Evolutionary conservation across 2,329 filamentous ascomycete genomes (phyloP).

Genomic region (Tolypocladium sp.): DNA sequence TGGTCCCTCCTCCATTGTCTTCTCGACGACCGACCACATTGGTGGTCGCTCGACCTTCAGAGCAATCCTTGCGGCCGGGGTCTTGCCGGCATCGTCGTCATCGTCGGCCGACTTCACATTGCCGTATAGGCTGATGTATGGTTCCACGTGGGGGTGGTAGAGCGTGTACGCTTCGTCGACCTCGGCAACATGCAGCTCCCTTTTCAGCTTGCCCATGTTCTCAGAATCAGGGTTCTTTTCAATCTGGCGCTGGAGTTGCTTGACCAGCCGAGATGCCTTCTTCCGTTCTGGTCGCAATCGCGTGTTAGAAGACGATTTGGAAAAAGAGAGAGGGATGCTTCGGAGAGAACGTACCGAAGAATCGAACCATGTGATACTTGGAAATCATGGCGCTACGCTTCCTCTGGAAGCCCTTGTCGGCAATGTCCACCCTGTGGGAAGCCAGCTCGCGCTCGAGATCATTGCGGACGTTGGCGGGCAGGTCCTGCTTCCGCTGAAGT

Average conservation of each 20-base stretch:
- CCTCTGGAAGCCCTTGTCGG: conserved; percentile 48
- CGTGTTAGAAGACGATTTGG: not conserved
- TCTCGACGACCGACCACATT: conserved; percentile 62
- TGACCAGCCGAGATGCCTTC: conserved; percentile 59
- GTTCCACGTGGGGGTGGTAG: conserved; percentile 61
- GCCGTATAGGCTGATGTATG: conserved; percentile 58
- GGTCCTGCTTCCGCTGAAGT: conserved; percentile 48
- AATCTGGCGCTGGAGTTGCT: conserved; percentile 53
- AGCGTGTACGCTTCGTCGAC: conserved; percentile 69
- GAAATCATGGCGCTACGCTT: conserved; percentile 60
- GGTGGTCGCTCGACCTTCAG: conserved; percentile 40
- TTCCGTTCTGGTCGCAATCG: conserved; percentile 49
- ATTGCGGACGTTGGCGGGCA: conserved; percentile 58
- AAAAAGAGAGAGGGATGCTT: not conserved
- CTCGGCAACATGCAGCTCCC: conserved; percentile 57
- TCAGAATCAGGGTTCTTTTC: conserved; percentile 39
- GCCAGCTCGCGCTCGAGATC: conserved; percentile 66
- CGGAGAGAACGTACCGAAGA: conserved; percentile 53
- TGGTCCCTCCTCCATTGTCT: conserved; percentile 49
- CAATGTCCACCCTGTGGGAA: conserved; percentile 56
- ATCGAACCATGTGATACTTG: conserved; percentile 76
- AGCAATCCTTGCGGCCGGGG: conserved; percentile 31
- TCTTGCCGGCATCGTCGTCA: conserved; percentile 26
- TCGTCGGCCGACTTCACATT: conserved; percentile 22
- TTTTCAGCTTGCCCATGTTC: conserved; percentile 41